Evolutionary conservation across 352 stramenopile species (phyloP), one percentile per base, ranked within the genome.

Genomic region (Phytopythium delawarense): DNA sequence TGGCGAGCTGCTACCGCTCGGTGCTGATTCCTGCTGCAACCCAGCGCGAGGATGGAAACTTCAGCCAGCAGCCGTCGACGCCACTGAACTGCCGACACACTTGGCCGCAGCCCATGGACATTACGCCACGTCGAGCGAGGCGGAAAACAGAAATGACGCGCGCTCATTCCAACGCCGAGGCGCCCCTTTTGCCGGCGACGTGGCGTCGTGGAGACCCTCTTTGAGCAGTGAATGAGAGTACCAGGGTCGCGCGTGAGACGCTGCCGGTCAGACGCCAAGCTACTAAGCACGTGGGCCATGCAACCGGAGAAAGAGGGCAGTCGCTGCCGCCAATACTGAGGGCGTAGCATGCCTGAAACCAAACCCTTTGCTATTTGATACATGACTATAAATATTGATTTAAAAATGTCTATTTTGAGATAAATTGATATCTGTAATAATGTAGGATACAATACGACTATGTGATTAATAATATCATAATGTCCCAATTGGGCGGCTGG

Each of bases 71-170:
- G 7, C n/a, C n/a, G 35, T 40, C 35, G 35, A 7, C 9, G 21
- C 23, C 46, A 16, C 21, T 52, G 46, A 52, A 52, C 46, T 23
- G 46, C 23, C 46, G 11, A n/a, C 30, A 51, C 21, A 21, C 42
- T 11, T 21, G 42, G 42, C 42, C 16, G 21, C 42, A 49, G 42
- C 42, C 2, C 18, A 9, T n/a, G 16, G n/a, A 9, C 42, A 25
- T 53, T 53, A 53, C 46, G 46, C 23, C 21, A 15, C 46, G 13
- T 7, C 9, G 13, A 53, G 46, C 23, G 16, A 13, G 21, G 21
- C 13, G n/a, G 23, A 35, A 53, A 34, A 35, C 23, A 53, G 46
- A 23, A 54, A 54, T 54, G 48, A 54, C 48, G 48, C 48, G 48
- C 25, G 15, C 13, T 23, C 4, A 39, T 53, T 53, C 18, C 12